Evolutionary conservation across 768 basidiomycete genomes (phyloP).

Genomic region (Cystofilobasidium macerans): DNA sequence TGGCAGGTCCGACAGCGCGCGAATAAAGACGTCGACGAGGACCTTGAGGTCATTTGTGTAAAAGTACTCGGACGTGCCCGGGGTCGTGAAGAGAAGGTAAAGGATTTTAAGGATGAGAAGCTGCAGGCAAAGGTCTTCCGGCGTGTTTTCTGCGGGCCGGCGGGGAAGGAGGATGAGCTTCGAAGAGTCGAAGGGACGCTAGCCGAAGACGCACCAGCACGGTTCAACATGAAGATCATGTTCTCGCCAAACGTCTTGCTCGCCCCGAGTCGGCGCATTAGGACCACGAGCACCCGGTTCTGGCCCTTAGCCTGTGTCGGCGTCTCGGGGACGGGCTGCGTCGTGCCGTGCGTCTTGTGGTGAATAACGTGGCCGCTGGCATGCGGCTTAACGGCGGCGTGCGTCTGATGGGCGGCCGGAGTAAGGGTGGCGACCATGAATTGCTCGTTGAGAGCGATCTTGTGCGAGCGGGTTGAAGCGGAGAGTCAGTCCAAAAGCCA

Average conservation of each 20-base stretch:
- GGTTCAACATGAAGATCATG: conserved; percentile 97
- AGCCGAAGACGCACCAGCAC: conserved; percentile 56
- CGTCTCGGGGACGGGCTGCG: conserved; percentile 34
- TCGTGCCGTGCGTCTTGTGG: conserved; percentile 31
- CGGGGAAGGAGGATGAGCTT: neutral
- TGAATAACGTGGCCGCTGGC: neutral
- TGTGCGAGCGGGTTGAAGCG: conserved; percentile 10
- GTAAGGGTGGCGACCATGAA: conserved; percentile 81
- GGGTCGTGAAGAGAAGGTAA: conserved; percentile 87
- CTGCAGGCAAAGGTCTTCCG: conserved; percentile 91
- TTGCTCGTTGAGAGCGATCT: conserved; percentile 93
- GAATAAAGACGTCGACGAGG: conserved; percentile 92
- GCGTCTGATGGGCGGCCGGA: conserved; percentile 3
- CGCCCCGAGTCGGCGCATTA: conserved; percentile 72
- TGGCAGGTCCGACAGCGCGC: conserved; percentile 80
- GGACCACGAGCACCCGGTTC: conserved; percentile 71
- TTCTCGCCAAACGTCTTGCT: conserved; percentile 96
- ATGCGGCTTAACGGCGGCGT: conserved; percentile 6
- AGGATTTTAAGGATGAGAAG: conserved; percentile 85
- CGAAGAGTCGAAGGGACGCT: neutral
- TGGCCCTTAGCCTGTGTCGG: conserved; percentile 36
- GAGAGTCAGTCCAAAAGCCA: too few relatives aligned
- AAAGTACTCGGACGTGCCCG: conserved; percentile 86
- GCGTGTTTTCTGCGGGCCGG: conserved; percentile 52
- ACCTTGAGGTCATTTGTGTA: conserved; percentile 96